phyloP scores from a whole-genome alignment of 768 basidiomycete genomes.

The Xerocomus brunneocitrinus region DNA sequence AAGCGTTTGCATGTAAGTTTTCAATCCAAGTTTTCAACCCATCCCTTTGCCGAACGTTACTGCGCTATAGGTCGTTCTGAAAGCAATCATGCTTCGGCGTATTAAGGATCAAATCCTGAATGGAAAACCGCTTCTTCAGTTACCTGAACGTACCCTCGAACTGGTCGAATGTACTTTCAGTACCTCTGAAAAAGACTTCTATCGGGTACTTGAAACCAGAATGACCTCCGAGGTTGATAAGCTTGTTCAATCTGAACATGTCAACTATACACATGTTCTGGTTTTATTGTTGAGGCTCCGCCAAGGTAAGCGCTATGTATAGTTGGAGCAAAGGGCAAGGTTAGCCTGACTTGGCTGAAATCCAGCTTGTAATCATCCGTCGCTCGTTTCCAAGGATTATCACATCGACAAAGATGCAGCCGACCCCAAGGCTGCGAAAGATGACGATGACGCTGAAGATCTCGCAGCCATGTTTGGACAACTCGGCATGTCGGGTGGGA shows the following conservation, averaged over 20 bases:
- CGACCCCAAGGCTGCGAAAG: constrained; percentile 54
- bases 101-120: constrained; percentile 69
- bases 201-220: constrained; percentile 62
- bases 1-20: constrained; percentile 70
- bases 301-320: constrained; percentile 58
- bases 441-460: constrained; percentile 61
- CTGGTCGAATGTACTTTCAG: constrained; percentile 78
- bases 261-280: constrained; percentile 67
- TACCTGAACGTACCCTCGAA: constrained; percentile 71
- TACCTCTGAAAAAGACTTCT: constrained; percentile 72
- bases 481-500: constrained; percentile 52
- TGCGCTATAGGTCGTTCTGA: constrained; percentile 64
- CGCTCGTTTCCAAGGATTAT: constrained; percentile 74
- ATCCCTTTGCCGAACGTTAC: not conserved
- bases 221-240: constrained; percentile 66
- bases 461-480: constrained; percentile 71
- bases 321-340: not conserved
- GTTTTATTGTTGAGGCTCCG: constrained; percentile 75
- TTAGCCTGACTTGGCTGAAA: not conserved
- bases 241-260: constrained; percentile 49
- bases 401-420: constrained; percentile 71
- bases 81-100: constrained; percentile 85
- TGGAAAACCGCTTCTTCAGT: constrained; percentile 76
- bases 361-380: constrained; percentile 86
- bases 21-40: not conserved